Evolutionary conservation across 176 grass and related monocot species (phyloP).

Genomic region (Carex pumila): DNA sequence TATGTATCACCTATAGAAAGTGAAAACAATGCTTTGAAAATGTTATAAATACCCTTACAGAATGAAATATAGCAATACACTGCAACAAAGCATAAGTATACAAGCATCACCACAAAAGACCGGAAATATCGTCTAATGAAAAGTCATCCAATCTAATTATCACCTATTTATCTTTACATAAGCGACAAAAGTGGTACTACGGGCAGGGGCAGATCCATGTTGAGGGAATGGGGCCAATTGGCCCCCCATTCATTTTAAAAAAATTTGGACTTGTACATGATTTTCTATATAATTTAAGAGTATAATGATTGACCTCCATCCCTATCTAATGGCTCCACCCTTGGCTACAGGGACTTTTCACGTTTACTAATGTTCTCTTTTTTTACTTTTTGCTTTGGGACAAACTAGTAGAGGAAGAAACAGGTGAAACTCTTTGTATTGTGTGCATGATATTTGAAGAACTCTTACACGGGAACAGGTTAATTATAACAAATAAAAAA

Average conservation of each 20-base stretch:
- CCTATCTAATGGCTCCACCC: too few relatives aligned
- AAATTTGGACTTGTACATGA: too few relatives aligned
- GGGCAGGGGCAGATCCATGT: too few relatives aligned
- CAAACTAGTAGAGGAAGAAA: neutral
- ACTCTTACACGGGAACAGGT: neutral
- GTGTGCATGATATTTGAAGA: neutral
- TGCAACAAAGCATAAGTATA: neutral
- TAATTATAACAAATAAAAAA: neutral
- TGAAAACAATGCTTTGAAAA: neutral
- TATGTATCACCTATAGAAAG: constrained; percentile 62
- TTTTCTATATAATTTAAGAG: too few relatives aligned
- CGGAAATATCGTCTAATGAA: neutral
- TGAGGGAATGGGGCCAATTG: too few relatives aligned
- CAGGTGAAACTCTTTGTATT: neutral
- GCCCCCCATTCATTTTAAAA: too few relatives aligned
- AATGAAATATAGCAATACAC: neutral
- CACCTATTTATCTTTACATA: neutral
- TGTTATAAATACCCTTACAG: neutral
- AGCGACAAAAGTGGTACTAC: neutral
- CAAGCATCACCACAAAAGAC: neutral
- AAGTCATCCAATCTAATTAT: neutral
- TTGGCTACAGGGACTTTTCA: neutral
- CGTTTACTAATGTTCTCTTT: neutral
- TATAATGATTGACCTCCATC: too few relatives aligned
- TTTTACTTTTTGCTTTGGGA: neutral